Base-by-base conservation (phyloP, 495 filamentous ascomycete genomes). In the Penicillium soppii region DNA sequence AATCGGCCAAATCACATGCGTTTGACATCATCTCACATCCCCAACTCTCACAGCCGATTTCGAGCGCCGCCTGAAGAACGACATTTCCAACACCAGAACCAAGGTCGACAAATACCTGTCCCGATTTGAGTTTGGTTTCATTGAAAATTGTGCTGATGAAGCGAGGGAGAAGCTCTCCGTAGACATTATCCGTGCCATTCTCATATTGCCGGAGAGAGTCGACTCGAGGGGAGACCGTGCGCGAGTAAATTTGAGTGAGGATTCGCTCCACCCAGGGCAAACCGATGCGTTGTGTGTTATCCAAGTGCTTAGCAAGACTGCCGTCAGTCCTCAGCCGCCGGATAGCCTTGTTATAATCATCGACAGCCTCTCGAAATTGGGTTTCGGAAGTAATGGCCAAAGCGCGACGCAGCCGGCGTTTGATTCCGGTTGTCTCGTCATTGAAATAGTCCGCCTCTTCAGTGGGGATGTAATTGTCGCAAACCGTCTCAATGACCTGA, bases 11-110 rank as follows among this genome's bases (percentile, higher is more conserved):
- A 51, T 87, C 85, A 69, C 83, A 91, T 4, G 89, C 87, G 42
- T 91, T 91, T 53, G 85, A 78, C 89, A 95, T 92, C 79, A 92
- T 88, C 69, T 98, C 94, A 63, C 92, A 96, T 20, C 94, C 94
- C 85, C 90, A 97, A 69, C 88, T 92, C 66, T 96, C 89, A 65
- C 89, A 95, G 12, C 94, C 94, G 41, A 92, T 83, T 65, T 98
- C 89, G 7, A 98, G 80, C 7, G 94, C 94, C 4, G 94, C 94
- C 65, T 98, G 94, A 33, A 98, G 75, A 19, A 92, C 89, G 3
- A 97, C 94, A 66, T 96, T 98, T 5, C 91, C 94, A 22, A 96
- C 94, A 21, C 94, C 94, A 15, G 90, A 96, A 23, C 94, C 94
- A 29, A 98, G 78, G 63, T 98, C 94, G 47, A 98, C 84, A 62